Evolutionary conservation across 345 rosid genomes (phyloP).

Genomic region (Aurinia saxatilis): DNA sequence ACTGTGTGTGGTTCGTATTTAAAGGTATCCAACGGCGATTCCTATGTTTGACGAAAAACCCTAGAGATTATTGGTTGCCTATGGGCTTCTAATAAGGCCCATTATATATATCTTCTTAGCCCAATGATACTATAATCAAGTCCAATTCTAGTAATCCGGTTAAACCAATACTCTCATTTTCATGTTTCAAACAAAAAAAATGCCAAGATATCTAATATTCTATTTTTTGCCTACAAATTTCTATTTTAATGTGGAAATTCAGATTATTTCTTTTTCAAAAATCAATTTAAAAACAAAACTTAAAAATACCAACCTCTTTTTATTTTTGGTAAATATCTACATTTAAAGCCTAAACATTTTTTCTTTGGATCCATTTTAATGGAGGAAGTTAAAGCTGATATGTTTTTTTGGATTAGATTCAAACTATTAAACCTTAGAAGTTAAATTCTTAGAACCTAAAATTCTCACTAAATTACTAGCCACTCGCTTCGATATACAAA

Average conservation of each 20-base stretch:
- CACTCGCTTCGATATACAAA: background rate
- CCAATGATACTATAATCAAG: background rate
- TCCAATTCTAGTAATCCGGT: too few relatives aligned
- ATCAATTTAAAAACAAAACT: too few relatives aligned
- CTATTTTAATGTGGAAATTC: too few relatives aligned
- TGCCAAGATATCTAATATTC: too few relatives aligned
- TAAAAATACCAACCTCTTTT: too few relatives aligned
- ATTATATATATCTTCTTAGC: background rate
- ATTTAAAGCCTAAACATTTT: background rate
- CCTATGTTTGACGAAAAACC: background rate
- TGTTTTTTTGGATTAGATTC: background rate
- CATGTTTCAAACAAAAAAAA: too few relatives aligned
- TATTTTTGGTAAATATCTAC: background rate
- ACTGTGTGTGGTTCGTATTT: background rate
- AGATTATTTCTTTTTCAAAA: too few relatives aligned
- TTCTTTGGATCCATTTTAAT: background rate
- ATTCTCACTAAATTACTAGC: background rate
- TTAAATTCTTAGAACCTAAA: background rate
- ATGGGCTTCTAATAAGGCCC: background rate
- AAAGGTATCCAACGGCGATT: constrained; percentile 5
- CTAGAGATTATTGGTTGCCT: background rate
- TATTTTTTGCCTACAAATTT: too few relatives aligned
- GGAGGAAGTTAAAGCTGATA: background rate
- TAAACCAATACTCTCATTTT: too few relatives aligned
- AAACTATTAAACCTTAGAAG: background rate